These are phyloP conservation scores for Rhodosporidiobolus odoratus DNA, from an alignment of 768 basidiomycete genomes.

Conservation along the genomic window DNA sequence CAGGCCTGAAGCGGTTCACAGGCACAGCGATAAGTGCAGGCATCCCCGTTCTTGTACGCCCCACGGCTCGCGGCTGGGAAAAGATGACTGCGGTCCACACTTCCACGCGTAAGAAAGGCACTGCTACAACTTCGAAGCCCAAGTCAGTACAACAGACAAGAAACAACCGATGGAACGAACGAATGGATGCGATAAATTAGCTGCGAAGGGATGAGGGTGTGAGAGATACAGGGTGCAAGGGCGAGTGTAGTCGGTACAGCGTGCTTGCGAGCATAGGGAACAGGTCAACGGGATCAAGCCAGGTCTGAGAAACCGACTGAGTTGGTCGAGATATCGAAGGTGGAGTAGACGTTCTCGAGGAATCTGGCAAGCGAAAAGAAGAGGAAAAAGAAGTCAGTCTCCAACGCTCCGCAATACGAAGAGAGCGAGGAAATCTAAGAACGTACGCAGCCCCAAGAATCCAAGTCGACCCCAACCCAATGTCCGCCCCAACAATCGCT, in stretches of 20 bases:
- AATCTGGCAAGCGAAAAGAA: conserved; percentile 16
- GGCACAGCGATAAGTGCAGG: too few relatives aligned
- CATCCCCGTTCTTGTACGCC: too few relatives aligned
- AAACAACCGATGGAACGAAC: too few relatives aligned
- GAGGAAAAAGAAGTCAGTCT: background rate
- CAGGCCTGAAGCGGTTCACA: too few relatives aligned
- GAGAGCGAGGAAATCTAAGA: background rate
- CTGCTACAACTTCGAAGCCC: too few relatives aligned
- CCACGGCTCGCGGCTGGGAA: too few relatives aligned
- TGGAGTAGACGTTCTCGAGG: conserved; percentile 39
- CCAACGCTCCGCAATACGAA: too few relatives aligned
- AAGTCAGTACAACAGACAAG: too few relatives aligned
- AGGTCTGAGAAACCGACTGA: conserved; percentile 37
- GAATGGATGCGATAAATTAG: too few relatives aligned
- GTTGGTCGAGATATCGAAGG: conserved; percentile 31
- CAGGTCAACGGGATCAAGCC: background rate
- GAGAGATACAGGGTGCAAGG: background rate
- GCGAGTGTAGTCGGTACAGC: background rate
- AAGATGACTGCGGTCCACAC: too few relatives aligned
- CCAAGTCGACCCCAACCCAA: conserved; percentile 34
- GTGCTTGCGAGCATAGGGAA: background rate
- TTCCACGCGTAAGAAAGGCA: too few relatives aligned
- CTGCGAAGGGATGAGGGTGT: background rate
- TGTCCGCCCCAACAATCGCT: conserved; percentile 36
- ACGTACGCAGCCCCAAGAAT: conserved; percentile 37